Percentiles rank a stretch among this genome's conserved stretches.
These are phyloP conservation scores for Yarrowia hollandica DNA, from an alignment of 805 yeast genomes.

Conservation along the genomic window DNA sequence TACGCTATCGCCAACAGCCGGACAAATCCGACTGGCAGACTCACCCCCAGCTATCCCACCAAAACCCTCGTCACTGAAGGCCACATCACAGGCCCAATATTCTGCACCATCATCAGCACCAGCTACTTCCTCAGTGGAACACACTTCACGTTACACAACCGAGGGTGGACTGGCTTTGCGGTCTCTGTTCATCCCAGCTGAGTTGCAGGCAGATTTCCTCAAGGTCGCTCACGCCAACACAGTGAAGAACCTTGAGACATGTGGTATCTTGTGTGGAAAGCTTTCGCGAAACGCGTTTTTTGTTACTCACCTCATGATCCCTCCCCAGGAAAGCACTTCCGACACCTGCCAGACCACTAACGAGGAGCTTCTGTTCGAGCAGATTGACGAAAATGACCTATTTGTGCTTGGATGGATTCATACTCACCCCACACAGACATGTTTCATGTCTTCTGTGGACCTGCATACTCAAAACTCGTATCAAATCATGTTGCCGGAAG, in stretches of 20 bases:
- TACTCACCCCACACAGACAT: constrained; percentile 73
- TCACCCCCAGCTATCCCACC: constrained; percentile 4
- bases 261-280: constrained; percentile 66
- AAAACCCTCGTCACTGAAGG: background rate
- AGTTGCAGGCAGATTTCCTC: constrained; percentile 48
- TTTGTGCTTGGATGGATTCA: constrained; percentile 75
- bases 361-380: constrained; percentile 59
- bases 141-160: constrained; percentile 43
- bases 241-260: constrained; percentile 54
- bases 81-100: background rate
- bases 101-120: constrained; percentile 7
- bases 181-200: constrained; percentile 52
- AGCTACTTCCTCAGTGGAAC: constrained; percentile 31
- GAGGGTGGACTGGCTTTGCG: constrained; percentile 60
- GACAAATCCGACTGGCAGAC: constrained; percentile 28
- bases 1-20: constrained; percentile 4
- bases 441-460: constrained; percentile 65
- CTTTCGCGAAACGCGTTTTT: constrained; percentile 62
- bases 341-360: constrained; percentile 63
- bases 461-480: constrained; percentile 68
- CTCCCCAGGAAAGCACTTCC: constrained; percentile 61
- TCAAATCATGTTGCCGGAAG: constrained; percentile 69
- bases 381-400: constrained; percentile 54
- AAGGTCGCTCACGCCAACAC: constrained; percentile 54
- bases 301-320: constrained; percentile 60